Evolutionary conservation across 192 early-diverging fungal genomes (phyloP), one percentile per base, ranked within the genome.

Genomic region (Chytriomyces sp.): DNA sequence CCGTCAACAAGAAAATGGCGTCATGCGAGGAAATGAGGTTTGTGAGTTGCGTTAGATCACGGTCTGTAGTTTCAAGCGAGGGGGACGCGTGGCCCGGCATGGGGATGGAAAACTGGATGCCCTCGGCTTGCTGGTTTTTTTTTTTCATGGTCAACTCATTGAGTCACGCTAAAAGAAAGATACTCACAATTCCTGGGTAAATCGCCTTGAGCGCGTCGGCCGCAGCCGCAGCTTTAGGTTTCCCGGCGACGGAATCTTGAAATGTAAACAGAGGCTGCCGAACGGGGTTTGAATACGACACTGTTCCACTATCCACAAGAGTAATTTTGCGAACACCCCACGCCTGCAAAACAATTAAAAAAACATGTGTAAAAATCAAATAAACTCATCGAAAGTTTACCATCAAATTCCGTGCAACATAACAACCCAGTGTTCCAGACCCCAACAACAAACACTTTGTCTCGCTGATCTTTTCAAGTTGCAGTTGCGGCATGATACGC

Each of bases 291-390:
- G 97, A 99, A 75, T 94, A 95, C 6, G 95, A 96, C 0, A 99
- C 94, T 23, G 84, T 87, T 50, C 92, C 94, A 76, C 90, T 96
- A 79, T 99, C 97, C 5, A 98, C 91, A 84, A 99, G 95, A 9
- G 96, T 96, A 60, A 99, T 95, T 70, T 94, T 87, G 8, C 95
- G 91, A 20, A 98, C 86, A 60, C 96, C 97, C 97, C 97, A 99
- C 46, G 92, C 96, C 92, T 91, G 61, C 9, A 11, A 78, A 47
- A 82, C 57, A 9, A 43, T 7, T 24, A 23, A 66, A 82, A 23
- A 53, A 49, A 49, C 16, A 11, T 11, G 18, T 23, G 5, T 1
- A 75, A 3, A 64, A 69, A 48, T 47, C n/a, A 69, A 48, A 48
- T 13, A 6, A 48, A 69, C 0, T 3, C 0, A 13, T 20, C 20